Evolutionary conservation across 768 basidiomycete species (phyloP).

Genomic region (Tulasnella sp.): DNA sequence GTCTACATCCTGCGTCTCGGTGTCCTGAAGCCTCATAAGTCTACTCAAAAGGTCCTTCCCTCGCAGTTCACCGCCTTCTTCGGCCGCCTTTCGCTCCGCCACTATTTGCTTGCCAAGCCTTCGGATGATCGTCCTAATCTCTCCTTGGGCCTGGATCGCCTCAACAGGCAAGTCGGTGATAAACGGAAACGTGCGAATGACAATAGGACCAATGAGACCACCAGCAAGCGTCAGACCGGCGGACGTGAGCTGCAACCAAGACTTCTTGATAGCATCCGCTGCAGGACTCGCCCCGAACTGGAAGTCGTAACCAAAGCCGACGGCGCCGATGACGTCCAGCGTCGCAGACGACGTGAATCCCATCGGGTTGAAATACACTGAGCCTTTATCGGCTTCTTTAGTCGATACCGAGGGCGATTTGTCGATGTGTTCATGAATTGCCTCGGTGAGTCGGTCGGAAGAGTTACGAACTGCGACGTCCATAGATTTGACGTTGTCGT

Average conservation of each 20-base stretch:
- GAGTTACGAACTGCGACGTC: constrained; percentile 7
- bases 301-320: constrained; percentile 36
- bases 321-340: constrained; percentile 28
- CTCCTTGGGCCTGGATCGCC: constrained; percentile 24
- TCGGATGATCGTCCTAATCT: constrained; percentile 23
- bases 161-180: constrained; percentile 24
- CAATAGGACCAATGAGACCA: constrained; percentile 19
- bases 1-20: neutral
- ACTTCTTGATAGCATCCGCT: constrained; percentile 24
- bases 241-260: constrained; percentile 22
- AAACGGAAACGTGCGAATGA: constrained; percentile 25
- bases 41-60: constrained; percentile 14
- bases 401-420: neutral
- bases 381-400: no score
- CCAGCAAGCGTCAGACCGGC: neutral
- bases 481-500: constrained; percentile 14
- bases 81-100: neutral
- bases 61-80: neutral
- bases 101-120: constrained; percentile 7
- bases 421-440: neutral
- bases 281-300: constrained; percentile 26
- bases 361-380: constrained; percentile 12
- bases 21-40: neutral
- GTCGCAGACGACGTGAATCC: constrained; percentile 17
- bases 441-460: neutral